Percentiles rank a stretch among this genome's conserved stretches.
phyloP scores from a whole-genome alignment of 75 land plant genomes.

The Sequoiadendron giganteum region DNA sequence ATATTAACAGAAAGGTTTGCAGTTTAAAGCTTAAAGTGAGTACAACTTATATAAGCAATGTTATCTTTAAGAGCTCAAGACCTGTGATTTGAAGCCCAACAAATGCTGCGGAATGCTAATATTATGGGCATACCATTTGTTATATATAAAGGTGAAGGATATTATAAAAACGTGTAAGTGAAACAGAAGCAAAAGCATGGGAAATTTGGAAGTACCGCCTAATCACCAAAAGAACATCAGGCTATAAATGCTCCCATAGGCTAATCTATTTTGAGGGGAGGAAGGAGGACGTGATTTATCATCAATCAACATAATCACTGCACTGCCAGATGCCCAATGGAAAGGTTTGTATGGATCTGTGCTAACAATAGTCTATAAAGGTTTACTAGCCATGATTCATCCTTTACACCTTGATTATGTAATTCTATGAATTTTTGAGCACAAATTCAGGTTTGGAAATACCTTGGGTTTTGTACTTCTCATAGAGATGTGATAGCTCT shows the following conservation, averaged over 20 bases:
- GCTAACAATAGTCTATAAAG: background rate
- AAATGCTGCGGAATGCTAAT: background rate
- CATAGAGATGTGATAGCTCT: conserved; percentile 73
- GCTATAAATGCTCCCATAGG: background rate
- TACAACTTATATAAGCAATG: background rate
- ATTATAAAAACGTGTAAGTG: background rate
- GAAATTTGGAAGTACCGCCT: background rate
- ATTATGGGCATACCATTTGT: background rate
- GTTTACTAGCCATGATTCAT: background rate
- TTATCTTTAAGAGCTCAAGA: background rate
- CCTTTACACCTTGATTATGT: conserved; percentile 1
- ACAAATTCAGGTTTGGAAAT: background rate
- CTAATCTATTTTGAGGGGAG: background rate
- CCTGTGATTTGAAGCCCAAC: background rate
- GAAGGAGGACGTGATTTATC: background rate
- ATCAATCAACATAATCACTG: background rate
- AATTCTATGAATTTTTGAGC: background rate
- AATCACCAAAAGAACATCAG: background rate
- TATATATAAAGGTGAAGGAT: background rate
- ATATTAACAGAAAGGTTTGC: background rate
- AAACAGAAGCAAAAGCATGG: background rate
- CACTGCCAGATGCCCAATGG: background rate
- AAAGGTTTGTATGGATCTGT: background rate
- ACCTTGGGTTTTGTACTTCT: conserved; percentile 82
- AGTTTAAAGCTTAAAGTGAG: background rate